Evolutionary conservation across 1,139 yeast genomes (phyloP), one percentile per base, ranked within the genome.

Genomic region (Barnettozyma hawaiiensis): DNA sequence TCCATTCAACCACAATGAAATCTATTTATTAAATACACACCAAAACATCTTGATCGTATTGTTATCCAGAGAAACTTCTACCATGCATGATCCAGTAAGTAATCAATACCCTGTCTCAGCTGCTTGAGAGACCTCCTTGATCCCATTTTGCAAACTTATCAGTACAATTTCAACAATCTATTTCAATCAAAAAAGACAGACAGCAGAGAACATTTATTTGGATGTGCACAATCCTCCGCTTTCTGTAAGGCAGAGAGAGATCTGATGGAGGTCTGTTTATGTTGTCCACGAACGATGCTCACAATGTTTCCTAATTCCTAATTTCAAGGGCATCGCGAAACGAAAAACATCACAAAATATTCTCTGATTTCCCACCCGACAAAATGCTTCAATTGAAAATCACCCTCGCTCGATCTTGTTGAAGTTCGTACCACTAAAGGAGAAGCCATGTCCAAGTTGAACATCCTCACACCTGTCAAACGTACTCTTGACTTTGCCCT

Each of bases 401-500:
- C 29, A 26, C n/a, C n/a, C n/a, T n/a, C n/a, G n/a, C n/a, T n/a
- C n/a, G n/a, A n/a, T n/a, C n/a, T n/a, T n/a, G n/a, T n/a, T n/a
- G n/a, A n/a, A n/a, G n/a, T n/a, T n/a, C n/a, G 11, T 18, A 14
- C 44, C 12, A 34, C 29, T 27, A 21, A 11, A 11, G 15, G n/a
- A 21, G 15, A 10, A 21, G 31, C 5, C 33, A 44, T 44, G 46
- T 44, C 72, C 41, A 78, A 56, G 34, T 35, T 56, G 18, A 54
- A 55, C 50, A 85, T 90, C 51, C 70, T 92, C 37, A 97, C 92
- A 8, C 98, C 98, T 15, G 92, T 92, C 38, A 92, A 92, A 67
- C 75, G 97, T 54, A 97, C 90, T 43, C 84, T 92, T 60, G 98
- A 92, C 65, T 85, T 85, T 49, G 96, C 96, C 22, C 76, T 90